Evolutionary conservation across 768 basidiomycete genomes (phyloP).

Genomic region (Termitomyces sp.): DNA sequence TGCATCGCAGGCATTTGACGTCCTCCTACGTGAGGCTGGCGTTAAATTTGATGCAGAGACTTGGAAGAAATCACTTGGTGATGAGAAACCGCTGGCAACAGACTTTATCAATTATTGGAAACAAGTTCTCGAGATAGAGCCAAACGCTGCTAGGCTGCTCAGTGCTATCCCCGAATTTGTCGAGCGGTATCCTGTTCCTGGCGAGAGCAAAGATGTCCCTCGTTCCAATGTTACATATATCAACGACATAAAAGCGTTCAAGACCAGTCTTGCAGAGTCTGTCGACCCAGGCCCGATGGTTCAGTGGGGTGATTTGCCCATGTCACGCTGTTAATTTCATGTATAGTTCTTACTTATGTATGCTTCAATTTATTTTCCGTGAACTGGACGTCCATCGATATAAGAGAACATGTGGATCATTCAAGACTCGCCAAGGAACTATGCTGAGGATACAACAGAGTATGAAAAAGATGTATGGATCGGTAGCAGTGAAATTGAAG

Average conservation of each 20-base stretch:
- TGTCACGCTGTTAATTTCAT: constrained; percentile 45
- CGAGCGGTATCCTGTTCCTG: constrained; percentile 51
- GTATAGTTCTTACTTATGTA: background rate
- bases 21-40: constrained; percentile 42
- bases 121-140: constrained; percentile 36
- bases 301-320: constrained; percentile 71
- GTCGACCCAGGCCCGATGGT: constrained; percentile 65
- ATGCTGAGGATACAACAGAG: background rate
- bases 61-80: constrained; percentile 50
- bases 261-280: constrained; percentile 50
- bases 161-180: constrained; percentile 55
- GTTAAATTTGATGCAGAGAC: constrained; percentile 48
- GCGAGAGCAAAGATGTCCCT: constrained; percentile 44
- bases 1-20: constrained; percentile 62
- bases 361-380: background rate
- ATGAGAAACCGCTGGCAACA: constrained; percentile 51
- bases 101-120: constrained; percentile 70
- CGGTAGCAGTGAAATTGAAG: background rate
- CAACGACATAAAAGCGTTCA: constrained; percentile 65
- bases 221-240: constrained; percentile 56
- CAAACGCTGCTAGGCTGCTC: constrained; percentile 45
- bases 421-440: background rate
- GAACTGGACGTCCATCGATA: background rate
- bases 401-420: background rate
- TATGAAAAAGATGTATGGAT: background rate